phyloP scores from a whole-genome alignment of 2,329 filamentous ascomycete genomes.

The Emergomyces orientalis region DNA sequence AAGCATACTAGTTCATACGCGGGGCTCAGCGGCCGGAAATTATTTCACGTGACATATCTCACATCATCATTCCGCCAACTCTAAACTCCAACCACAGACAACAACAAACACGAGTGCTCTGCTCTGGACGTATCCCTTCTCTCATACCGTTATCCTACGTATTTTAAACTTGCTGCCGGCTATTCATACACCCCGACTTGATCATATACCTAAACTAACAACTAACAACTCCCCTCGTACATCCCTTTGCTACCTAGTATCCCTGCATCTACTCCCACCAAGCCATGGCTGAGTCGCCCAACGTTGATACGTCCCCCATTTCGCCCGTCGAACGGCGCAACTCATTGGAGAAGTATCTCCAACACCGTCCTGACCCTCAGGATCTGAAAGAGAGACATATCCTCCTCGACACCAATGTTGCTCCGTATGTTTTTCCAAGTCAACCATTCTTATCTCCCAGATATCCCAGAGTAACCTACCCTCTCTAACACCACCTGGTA shows the following conservation, averaged over 20 bases:
- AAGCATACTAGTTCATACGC: no score
- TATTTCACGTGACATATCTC: no score
- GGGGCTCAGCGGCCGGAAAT: no score
- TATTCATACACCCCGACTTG: neutral
- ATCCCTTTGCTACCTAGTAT: neutral
- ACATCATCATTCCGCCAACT: no score
- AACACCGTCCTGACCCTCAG: conserved; percentile 56
- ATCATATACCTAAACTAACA: neutral
- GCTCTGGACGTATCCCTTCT: neutral
- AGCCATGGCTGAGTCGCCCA: conserved; percentile 6
- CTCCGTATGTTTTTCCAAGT: conserved; percentile 44
- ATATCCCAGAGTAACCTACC: no score
- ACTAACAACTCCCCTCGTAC: neutral
- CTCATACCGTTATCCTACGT: neutral
- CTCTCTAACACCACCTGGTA: neutral
- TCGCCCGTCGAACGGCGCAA: conserved; percentile 50
- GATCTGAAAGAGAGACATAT: conserved; percentile 62
- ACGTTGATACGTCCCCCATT: conserved; percentile 51
- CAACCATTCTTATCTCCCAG: neutral
- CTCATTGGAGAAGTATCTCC: conserved; percentile 63
- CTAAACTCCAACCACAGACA: no score
- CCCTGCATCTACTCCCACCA: neutral
- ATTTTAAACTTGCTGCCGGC: neutral
- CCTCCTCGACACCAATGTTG: conserved; percentile 56
- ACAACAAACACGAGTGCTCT: no score